phyloP scores from a whole-genome alignment of 2,329 filamentous ascomycete genomes.

The Arthrobotrys entomopaga region DNA sequence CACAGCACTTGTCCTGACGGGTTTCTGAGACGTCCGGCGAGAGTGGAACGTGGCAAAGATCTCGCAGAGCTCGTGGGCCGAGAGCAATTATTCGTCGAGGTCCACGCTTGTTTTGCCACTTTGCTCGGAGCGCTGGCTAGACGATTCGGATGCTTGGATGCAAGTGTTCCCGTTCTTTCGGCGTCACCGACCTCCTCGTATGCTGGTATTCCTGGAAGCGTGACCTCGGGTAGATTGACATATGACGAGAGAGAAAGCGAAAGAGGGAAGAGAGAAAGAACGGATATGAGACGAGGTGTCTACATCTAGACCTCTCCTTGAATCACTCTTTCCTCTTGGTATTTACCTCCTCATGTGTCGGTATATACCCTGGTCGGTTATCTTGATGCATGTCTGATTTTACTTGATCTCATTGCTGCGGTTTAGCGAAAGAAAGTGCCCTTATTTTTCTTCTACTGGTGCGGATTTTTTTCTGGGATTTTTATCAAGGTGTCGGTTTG shows the following conservation, averaged over 20 bases:
- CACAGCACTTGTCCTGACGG: conserved; percentile 64
- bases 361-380: conserved; percentile 21
- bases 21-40: conserved; percentile 70
- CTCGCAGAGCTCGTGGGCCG: conserved; percentile 74
- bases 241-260: conserved; percentile 39
- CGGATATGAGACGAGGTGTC: conserved; percentile 41
- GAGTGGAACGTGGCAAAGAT: conserved; percentile 69
- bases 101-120: conserved; percentile 73
- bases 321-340: not conserved
- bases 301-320: conserved; percentile 18
- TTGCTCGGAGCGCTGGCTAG: conserved; percentile 64
- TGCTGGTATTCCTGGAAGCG: conserved; percentile 41
- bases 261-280: conserved; percentile 29
- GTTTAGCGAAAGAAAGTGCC: conserved; percentile 53
- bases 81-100: conserved; percentile 75
- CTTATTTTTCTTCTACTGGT: conserved; percentile 26
- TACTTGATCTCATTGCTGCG: conserved; percentile 47
- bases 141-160: conserved; percentile 57
- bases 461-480: conserved; percentile 3
- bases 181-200: conserved; percentile 32
- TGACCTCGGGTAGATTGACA: conserved; percentile 37
- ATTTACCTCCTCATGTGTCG: not conserved
- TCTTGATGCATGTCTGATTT: conserved; percentile 40
- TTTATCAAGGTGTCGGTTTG: conserved; percentile 38
- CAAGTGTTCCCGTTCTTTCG: conserved; percentile 39